phyloP scores from a whole-genome alignment of 352 stramenopile species.

The Phytophthora foliorum region DNA sequence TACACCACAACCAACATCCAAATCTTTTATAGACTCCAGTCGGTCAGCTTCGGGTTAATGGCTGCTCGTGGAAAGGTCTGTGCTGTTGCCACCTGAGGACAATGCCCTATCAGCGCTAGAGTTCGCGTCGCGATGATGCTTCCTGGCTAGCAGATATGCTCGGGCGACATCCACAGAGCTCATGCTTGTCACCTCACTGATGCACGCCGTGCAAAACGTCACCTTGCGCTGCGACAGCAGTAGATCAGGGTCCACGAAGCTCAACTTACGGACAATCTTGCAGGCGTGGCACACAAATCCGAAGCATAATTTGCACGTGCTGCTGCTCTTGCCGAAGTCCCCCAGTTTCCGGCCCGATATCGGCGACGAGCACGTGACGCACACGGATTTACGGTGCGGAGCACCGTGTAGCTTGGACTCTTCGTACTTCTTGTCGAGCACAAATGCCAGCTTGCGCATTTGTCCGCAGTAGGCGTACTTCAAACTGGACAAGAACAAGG shows the following conservation, averaged over 20 bases:
- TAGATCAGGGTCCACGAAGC: slow-evolving; percentile 43
- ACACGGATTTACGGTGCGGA: slow-evolving; percentile 37
- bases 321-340: slow-evolving; percentile 40
- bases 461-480: slow-evolving; percentile 37
- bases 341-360: slow-evolving; percentile 26
- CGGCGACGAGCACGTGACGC: slow-evolving; percentile 35
- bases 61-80: slow-evolving; percentile 2
- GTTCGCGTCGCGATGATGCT: slow-evolving; percentile 20
- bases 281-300: slow-evolving; percentile 40
- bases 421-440: slow-evolving; percentile 31
- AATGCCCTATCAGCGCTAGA: slow-evolving; percentile 14
- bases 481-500: slow-evolving; percentile 28
- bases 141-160: slow-evolving; percentile 42
- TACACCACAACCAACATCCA: neutral
- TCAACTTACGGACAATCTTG: slow-evolving; percentile 39
- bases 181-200: slow-evolving; percentile 32
- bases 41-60: neutral
- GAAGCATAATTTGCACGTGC: slow-evolving; percentile 37
- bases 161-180: slow-evolving; percentile 32
- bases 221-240: slow-evolving; percentile 42
- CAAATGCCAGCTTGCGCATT: slow-evolving; percentile 43
- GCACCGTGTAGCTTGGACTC: slow-evolving; percentile 32
- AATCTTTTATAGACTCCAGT: neutral
- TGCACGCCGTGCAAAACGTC: slow-evolving; percentile 40
- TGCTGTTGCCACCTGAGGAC: slow-evolving; percentile 18